Evolutionary conservation across 441 rosid genomes (phyloP), one percentile per base, ranked within the genome.

Genomic region (Aquilaria agallochum): DNA sequence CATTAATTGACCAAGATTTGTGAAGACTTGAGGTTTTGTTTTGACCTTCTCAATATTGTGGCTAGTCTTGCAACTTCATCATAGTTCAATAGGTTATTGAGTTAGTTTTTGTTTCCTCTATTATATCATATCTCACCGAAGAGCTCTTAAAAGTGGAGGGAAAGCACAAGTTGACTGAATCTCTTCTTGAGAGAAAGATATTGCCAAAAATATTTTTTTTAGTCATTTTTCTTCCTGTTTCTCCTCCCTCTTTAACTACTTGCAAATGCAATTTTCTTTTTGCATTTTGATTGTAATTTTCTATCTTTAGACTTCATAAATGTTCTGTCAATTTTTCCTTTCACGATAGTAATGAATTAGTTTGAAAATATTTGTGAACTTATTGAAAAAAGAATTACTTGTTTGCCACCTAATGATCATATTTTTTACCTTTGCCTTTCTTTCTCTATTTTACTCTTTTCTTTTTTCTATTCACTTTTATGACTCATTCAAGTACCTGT

Each of bases 141-240:
- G 96, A 81, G 71, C 80, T 85, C 51, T 74, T 85, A 1, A 85
- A 80, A 78, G 79, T 79, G 81, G 94, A 87, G 32, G 89, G 75
- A 74, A 87, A 87, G 75, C 86, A 1, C 27, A 20, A 20, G 27
- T 20, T 20, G 27, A 20, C 27, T 20, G 27, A 20, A 20, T 20
- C 27, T 56, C 79, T 81, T 55, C 84, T 94, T 49, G 89, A 94
- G 78, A 89, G 79, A 83, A 90, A 73, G 74, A 97, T 93, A 87
- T 53, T 27, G 53, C 53, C 55, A 31, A 11, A 60, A 61, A 48
- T 59, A 58, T 44, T 52, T 49, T 56, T 32, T 33, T 56, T 42
- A 20, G 27, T 20, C 27, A 20, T 20, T 20, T 20, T 20, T 20
- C 27, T 20, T 20, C 27, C 27, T 20, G 27, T 20, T 52, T 4